Percentiles rank a stretch among this genome's conserved stretches.
phyloP scores from a whole-genome alignment of 495 filamentous ascomycete species.

The Penicillium diatomitis region DNA sequence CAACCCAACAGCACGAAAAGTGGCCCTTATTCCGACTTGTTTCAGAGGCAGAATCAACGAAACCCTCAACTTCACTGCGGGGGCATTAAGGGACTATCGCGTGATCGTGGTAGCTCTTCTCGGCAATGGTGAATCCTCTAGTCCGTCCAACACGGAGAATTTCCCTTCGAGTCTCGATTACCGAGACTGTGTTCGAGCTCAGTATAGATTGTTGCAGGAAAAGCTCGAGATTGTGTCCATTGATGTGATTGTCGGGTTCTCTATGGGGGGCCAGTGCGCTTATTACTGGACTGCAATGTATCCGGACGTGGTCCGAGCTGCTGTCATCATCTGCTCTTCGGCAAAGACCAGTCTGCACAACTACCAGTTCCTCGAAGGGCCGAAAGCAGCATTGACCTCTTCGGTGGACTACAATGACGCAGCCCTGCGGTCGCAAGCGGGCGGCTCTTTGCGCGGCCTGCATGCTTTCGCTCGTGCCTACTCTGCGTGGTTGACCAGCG shows the following conservation, averaged over 20 bases:
- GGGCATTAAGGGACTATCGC: conserved; percentile 40
- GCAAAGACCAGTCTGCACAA: conserved; percentile 58
- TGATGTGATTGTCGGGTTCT: conserved; percentile 50
- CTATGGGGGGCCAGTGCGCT: conserved; percentile 56
- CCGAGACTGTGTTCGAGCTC: conserved; percentile 49
- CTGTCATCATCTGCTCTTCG: conserved; percentile 54
- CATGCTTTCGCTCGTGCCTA: conserved; percentile 57
- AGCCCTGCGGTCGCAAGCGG: conserved; percentile 25
- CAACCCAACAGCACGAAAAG: conserved; percentile 27
- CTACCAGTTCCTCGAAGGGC: conserved; percentile 57
- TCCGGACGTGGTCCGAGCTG: conserved; percentile 47
- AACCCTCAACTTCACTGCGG: conserved; percentile 38
- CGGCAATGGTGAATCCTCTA: conserved; percentile 57
- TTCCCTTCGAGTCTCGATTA: conserved; percentile 51
- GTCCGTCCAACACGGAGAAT: conserved; percentile 47
- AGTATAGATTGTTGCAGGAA: conserved; percentile 48
- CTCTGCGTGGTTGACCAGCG: conserved; percentile 58
- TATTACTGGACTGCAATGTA: conserved; percentile 56
- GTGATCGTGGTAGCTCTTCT: conserved; percentile 57
- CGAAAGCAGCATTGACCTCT: conserved; percentile 44
- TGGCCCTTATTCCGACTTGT: conserved; percentile 39
- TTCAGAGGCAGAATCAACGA: conserved; percentile 36
- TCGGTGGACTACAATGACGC: conserved; percentile 34
- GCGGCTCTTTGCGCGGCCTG: conserved; percentile 34
- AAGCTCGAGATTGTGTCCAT: conserved; percentile 43